Conservation (phyloP, 1,139 yeast genomes). For the Lodderomyces parapsilosis region DNA sequence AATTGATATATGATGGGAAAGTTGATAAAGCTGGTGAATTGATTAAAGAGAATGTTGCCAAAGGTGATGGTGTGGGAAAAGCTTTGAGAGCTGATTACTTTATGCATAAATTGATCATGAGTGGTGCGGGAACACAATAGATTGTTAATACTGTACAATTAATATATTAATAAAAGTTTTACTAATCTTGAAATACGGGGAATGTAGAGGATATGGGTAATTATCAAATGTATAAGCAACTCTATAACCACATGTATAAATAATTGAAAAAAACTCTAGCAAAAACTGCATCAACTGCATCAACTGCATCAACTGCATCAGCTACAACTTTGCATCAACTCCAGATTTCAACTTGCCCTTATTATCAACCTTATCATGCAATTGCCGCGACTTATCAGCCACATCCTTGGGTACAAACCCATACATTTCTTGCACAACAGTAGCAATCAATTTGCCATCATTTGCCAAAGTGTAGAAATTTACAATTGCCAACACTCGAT, state of each 20-base stretch:
- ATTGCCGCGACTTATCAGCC: constrained; percentile 19
- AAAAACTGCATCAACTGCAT: too few relatives aligned
- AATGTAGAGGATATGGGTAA: too few relatives aligned
- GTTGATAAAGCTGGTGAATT: constrained; percentile 7
- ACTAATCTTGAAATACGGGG: too few relatives aligned
- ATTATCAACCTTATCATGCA: neutral
- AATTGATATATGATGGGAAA: constrained; percentile 12
- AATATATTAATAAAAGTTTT: neutral
- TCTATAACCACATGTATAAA: neutral
- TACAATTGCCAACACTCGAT: constrained; percentile 29
- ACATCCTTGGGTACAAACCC: constrained; percentile 24
- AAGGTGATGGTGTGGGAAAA: constrained; percentile 13
- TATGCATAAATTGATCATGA: constrained; percentile 19
- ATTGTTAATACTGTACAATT: neutral
- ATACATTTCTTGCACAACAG: constrained; percentile 37
- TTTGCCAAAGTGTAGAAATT: constrained; percentile 24
- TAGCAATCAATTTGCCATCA: constrained; percentile 25
- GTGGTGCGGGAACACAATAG: neutral
- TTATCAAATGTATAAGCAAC: neutral
- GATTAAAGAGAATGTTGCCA: constrained; percentile 9
- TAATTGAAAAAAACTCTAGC: neutral
- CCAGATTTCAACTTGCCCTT: neutral
- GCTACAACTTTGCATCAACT: neutral
- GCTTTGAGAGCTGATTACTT: constrained; percentile 27
- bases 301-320: neutral